A percentile compares a stretch with the other conserved stretches of the same genome.
Conservation (phyloP, 495 filamentous ascomycete species). For the Poronia punctata region DNA sequence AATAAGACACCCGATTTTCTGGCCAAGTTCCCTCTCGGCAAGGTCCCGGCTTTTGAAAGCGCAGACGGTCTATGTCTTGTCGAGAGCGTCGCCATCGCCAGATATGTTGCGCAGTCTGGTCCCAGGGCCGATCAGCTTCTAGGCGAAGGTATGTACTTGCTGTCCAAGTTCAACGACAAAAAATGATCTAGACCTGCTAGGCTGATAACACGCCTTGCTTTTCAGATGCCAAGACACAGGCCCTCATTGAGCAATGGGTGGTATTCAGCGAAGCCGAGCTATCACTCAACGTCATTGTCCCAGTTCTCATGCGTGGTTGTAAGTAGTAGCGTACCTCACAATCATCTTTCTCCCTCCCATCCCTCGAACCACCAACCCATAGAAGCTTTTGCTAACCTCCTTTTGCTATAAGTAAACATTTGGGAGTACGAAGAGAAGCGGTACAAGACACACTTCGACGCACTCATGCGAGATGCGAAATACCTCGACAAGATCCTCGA, state of each 20-base stretch:
- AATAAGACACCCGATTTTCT: constrained; percentile 47
- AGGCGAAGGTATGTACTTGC: constrained; percentile 37
- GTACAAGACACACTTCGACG: constrained; percentile 23
- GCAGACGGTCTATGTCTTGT: constrained; percentile 45
- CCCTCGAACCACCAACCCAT: too few species aligned
- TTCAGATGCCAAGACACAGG: constrained; percentile 30
- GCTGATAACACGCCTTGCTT: background rate
- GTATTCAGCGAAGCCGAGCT: constrained; percentile 44
- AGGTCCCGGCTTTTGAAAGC: constrained; percentile 51
- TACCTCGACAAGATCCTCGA: constrained; percentile 37
- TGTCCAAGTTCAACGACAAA: too few species aligned
- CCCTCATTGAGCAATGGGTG: constrained; percentile 45
- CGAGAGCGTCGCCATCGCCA: constrained; percentile 51
- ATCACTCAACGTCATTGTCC: constrained; percentile 18
- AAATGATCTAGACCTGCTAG: background rate
- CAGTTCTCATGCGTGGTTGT: constrained; percentile 27
- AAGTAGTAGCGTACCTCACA: constrained; percentile 1
- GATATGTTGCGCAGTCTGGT: constrained; percentile 47
- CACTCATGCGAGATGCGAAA: constrained; percentile 30
- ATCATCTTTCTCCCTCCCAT: too few species aligned
- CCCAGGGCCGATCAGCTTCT: constrained; percentile 45
- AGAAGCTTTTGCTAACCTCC: too few species aligned
- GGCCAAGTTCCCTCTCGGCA: constrained; percentile 56
- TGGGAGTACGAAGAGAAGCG: constrained; percentile 28
- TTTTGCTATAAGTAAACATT: constrained; percentile 27